Base-by-base conservation (phyloP, 805 yeast species). In the Nakazawaea sp. region DNA sequence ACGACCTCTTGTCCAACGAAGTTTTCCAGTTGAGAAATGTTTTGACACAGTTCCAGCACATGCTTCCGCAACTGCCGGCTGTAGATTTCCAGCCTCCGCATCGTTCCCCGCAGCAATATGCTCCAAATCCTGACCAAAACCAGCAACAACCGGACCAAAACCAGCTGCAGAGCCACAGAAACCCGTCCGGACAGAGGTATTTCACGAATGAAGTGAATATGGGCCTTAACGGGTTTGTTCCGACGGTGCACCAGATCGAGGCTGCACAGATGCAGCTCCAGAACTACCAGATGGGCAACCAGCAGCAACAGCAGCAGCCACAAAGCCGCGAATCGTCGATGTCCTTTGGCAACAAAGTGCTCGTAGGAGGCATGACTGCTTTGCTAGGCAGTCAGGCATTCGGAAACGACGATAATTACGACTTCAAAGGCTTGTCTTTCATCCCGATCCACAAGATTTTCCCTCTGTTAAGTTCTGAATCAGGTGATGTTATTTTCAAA, bases 1-100 rank as follows among this genome's bases (percentile, higher is more conserved):
- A 81, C 48, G 54, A 56, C 3, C 54, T 60, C 25, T 59, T 84
- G 48, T 52, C 53, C 36, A 54, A 63, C 43, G 87, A 83, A 53
- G 63, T 78, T 38, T 62, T 67, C 27, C 70, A 70, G 36, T 58
- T 81, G 34, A 51, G 64, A 30, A 33, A 49, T 6, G 34, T 45
- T 16, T 16, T 51, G 17, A n/a, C 38, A 5, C 44, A 37, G 27
- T 33, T 39, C 16, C 46, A 42, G 16, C 46, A 39, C 19, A 25
- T 39, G 32, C 27, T 40, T 13, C 38, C 41, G 11, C 33, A 26
- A 26, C 10, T 17, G 18, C 11, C 35, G 30, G 24, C 18, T 7
- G 10, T 21, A 10, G 10, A 21, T 8, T 10, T 10, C 10, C 35
- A 26, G 11, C 32, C 16, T 16, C 36, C 31, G 6, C 33, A 23